Base-by-base conservation (phyloP, 1,139 yeast genomes). In the Saccharomycopsis crataegensis region DNA sequence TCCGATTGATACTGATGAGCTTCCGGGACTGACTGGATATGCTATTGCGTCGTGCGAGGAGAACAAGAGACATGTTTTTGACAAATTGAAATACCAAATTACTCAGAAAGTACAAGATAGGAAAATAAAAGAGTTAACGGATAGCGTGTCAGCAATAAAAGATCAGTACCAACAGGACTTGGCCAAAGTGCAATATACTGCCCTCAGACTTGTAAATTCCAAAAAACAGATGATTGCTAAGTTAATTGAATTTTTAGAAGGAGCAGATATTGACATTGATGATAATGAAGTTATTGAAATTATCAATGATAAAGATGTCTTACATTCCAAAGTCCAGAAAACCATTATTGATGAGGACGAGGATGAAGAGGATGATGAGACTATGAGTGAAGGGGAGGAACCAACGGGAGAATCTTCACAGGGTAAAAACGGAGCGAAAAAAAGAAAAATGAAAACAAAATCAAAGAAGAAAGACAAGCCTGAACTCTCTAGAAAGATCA, bases 191-290 rank as follows among this genome's bases (percentile, higher is more conserved):
- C 44, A 52, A 41, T 4, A 8, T 9, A 36, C 46, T 17, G 52
- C 53, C 6, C 8, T 49, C 12, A 28, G 33, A 22, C 33, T 52
- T 11, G 47, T 52, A 6, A 52, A 52, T 37, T 8, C 36, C 9
- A 52, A 52, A 34, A 52, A 52, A 47, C 33, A 8, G 12, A 28
- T 33, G 22, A 49, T 52, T 12, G 14, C 50, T n/a, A 11, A 38
- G 36, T 33, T 52, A 12, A 11, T 46, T 8, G 50, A 45, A 14
- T 28, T 28, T n/a, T 32, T 40, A 36, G 17, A 16, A 12, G 48
- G 14, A 16, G 34, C 37, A 12, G 43, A 22, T 33, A 22, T 17
- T 16, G 45, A 40, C 6, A 8, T 14, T 17, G 16, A 12, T 12
- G 44, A 38, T 36, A n/a, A 12, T 16, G 48, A 45, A 45, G 12